phyloP scores from a whole-genome alignment of 2,329 filamentous ascomycete species.

The Endoconidiophora polonica region DNA sequence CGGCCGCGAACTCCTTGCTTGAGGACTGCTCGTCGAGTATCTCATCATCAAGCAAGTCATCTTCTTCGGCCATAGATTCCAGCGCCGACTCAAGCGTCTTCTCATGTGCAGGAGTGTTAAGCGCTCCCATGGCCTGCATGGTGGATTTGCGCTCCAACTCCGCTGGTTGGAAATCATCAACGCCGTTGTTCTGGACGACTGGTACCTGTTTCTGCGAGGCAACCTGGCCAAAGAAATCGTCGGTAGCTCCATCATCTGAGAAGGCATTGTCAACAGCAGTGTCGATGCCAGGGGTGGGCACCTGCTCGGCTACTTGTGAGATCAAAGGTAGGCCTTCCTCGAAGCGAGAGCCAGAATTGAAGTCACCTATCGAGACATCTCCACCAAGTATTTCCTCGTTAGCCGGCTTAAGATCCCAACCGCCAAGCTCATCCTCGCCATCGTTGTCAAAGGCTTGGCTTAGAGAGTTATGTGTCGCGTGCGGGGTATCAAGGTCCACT shows the following conservation, averaged over 20 bases:
- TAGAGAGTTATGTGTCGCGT: constrained; percentile 6
- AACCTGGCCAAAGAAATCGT: constrained; percentile 39
- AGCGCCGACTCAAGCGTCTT: not conserved
- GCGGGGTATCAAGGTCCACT: constrained; percentile 11
- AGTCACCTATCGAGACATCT: constrained; percentile 24
- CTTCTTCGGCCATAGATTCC: constrained; percentile 13
- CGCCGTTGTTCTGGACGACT: constrained; percentile 17
- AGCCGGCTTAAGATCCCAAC: constrained; percentile 7
- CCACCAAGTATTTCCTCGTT: constrained; percentile 22
- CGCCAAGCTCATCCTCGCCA: constrained; percentile 3
- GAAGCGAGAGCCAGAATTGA: constrained; percentile 37
- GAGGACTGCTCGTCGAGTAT: not conserved
- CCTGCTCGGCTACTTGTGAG: constrained; percentile 16
- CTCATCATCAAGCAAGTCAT: constrained; percentile 13
- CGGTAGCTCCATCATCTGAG: constrained; percentile 19
- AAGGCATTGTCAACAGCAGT: constrained; percentile 18
- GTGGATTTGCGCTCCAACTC: constrained; percentile 53
- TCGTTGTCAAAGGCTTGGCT: not conserved
- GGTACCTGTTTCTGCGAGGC: constrained; percentile 24
- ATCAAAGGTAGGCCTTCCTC: constrained; percentile 55
- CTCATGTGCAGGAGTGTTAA: constrained; percentile 19
- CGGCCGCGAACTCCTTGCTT: not conserved
- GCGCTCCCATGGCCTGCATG: constrained; percentile 42
- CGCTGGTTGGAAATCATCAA: constrained; percentile 15
- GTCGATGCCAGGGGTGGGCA: constrained; percentile 3